phyloP scores from a whole-genome alignment of 345 rosid species.

The Lepidium africanum region DNA sequence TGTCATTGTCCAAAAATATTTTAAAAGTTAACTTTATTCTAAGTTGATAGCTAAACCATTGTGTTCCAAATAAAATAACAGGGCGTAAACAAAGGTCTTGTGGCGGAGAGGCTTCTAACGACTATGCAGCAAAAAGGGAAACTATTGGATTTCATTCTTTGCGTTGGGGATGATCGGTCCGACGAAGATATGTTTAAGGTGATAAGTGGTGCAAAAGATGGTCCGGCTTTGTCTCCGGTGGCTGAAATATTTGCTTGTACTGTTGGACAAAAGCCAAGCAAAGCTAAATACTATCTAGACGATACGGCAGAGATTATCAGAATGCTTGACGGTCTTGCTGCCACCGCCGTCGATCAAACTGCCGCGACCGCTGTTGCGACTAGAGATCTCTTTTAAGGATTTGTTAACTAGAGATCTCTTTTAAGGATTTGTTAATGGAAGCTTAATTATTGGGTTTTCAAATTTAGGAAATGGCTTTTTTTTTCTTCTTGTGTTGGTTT shows the following conservation, averaged over 20 bases:
- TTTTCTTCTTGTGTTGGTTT: too few relatives aligned
- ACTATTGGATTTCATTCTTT: slow-evolving; percentile 77
- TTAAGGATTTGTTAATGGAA: slow-evolving; percentile 6
- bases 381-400: slow-evolving; percentile 11
- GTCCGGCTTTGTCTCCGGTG: slow-evolving; percentile 55
- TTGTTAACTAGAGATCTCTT: slow-evolving; percentile 2
- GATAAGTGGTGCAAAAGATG: slow-evolving; percentile 49
- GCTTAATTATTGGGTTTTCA: not conserved
- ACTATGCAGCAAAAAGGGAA: slow-evolving; percentile 57
- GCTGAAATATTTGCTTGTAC: slow-evolving; percentile 93
- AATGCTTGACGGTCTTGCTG: slow-evolving; percentile 59
- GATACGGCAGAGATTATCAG: slow-evolving; percentile 68
- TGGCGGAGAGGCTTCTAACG: slow-evolving; percentile 54
- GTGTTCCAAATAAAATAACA: slow-evolving; percentile 10
- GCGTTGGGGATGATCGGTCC: slow-evolving; percentile 88
- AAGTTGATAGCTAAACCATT: not conserved
- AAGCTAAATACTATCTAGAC: slow-evolving; percentile 88
- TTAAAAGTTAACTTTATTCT: not conserved
- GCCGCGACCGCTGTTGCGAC: not conserved
- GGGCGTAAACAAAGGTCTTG: slow-evolving; percentile 93
- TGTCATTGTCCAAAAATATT: not conserved
- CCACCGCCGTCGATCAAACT: slow-evolving; percentile 25
- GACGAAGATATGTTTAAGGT: slow-evolving; percentile 98
- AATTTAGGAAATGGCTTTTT: too few relatives aligned
- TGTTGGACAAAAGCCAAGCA: slow-evolving; percentile 88